Conservation (phyloP, 1,284 basidiomycete genomes). For the Ustilago cynodontis region DNA sequence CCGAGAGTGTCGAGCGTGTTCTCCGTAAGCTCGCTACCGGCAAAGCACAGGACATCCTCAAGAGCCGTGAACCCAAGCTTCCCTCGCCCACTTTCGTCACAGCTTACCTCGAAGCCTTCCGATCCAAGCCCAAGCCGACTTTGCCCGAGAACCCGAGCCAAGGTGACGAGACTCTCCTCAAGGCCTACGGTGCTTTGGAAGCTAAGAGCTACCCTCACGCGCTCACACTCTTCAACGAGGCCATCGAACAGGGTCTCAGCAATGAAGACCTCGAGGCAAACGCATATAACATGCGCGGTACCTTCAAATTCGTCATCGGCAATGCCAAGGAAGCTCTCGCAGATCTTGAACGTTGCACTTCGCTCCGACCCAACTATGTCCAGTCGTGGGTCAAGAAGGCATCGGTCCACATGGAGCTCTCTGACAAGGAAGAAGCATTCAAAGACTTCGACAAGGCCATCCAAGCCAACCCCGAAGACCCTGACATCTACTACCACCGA, state of each 20-base stretch:
- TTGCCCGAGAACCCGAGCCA: constrained; percentile 81
- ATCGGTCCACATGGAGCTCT: constrained; percentile 95
- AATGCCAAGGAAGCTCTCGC: constrained; percentile 86
- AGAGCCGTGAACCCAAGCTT: constrained; percentile 83
- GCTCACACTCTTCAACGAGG: constrained; percentile 83
- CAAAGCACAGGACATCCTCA: constrained; percentile 80
- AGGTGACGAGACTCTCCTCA: constrained; percentile 86
- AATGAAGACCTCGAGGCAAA: constrained; percentile 80
- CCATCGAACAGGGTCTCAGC: constrained; percentile 88
- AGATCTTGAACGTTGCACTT: constrained; percentile 84
- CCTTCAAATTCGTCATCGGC: constrained; percentile 84
- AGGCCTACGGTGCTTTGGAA: constrained; percentile 84
- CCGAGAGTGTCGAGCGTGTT: constrained; percentile 88
- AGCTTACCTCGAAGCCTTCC: constrained; percentile 97
- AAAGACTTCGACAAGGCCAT: constrained; percentile 92
- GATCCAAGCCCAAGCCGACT: constrained; percentile 79
- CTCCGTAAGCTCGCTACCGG: constrained; percentile 84
- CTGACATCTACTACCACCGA: constrained; percentile 98
- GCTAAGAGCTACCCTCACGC: constrained; percentile 90
- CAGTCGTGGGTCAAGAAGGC: constrained; percentile 98
- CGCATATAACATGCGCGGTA: constrained; percentile 92
- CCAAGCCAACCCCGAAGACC: constrained; percentile 83
- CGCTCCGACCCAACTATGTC: constrained; percentile 81
- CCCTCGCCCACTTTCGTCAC: constrained; percentile 93
- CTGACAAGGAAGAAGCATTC: constrained; percentile 78